Conservation (phyloP, 495 filamentous ascomycete species). For the Talaromyces proteolyticus region DNA sequence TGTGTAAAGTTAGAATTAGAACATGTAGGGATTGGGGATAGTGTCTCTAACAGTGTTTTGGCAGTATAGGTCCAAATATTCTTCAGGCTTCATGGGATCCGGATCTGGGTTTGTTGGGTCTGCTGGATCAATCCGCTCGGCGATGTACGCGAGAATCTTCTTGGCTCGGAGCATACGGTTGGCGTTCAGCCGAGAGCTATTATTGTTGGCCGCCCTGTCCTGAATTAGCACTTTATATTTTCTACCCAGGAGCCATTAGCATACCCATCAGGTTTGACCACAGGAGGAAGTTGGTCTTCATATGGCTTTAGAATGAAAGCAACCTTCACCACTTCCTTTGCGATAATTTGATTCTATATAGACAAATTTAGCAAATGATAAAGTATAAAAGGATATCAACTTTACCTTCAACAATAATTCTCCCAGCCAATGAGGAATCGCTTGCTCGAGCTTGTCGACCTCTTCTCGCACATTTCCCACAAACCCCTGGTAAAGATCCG, state of each 20-base stretch:
- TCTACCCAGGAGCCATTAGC: constrained; percentile 5
- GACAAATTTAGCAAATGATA: constrained; percentile 4
- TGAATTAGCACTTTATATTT: constrained; percentile 6
- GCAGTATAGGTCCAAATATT: constrained; percentile 91
- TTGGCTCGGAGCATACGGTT: constrained; percentile 94
- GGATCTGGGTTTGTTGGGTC: constrained; percentile 45
- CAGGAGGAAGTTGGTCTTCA: constrained; percentile 66
- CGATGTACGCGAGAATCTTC: constrained; percentile 90
- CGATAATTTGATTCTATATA: constrained; percentile 68
- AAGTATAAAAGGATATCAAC: not conserved
- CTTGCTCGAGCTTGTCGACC: constrained; percentile 75
- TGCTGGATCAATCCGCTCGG: constrained; percentile 77
- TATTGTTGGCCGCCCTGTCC: constrained; percentile 26
- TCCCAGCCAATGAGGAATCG: constrained; percentile 85
- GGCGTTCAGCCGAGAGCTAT: constrained; percentile 85
- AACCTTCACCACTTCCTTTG: constrained; percentile 91
- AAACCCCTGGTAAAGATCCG: constrained; percentile 85
- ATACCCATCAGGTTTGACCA: constrained; percentile 56
- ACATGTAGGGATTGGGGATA: not conserved
- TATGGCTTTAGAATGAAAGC: constrained; percentile 86
- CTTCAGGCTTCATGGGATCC: constrained; percentile 69
- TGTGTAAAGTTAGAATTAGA: constrained; percentile 14
- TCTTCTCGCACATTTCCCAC: constrained; percentile 72
- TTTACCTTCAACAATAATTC: constrained; percentile 75
- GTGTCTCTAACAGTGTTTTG: constrained; percentile 68